phyloP scores from a whole-genome alignment of 2,329 filamentous ascomycete genomes.

The Beauveria brongniartii region DNA sequence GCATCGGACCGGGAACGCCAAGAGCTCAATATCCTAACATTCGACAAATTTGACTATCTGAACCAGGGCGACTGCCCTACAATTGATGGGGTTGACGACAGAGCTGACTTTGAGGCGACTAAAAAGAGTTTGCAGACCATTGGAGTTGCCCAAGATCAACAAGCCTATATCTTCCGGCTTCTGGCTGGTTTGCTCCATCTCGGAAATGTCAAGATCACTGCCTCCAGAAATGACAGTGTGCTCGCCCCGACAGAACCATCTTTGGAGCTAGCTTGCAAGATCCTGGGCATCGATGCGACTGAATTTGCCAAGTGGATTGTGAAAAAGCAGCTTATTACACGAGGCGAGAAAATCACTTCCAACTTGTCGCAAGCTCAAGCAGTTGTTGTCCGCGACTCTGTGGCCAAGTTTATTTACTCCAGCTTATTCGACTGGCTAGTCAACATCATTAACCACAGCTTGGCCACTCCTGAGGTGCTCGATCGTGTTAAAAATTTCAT shows the following conservation, averaged over 20 bases:
- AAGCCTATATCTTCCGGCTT: constrained; percentile 80
- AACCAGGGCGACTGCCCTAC: constrained; percentile 88
- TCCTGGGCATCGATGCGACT: constrained; percentile 77
- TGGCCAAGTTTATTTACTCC: constrained; percentile 98
- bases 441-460: constrained; percentile 86
- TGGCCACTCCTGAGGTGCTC: constrained; percentile 83
- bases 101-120: constrained; percentile 84
- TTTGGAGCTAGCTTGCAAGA: constrained; percentile 69
- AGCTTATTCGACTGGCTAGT: constrained; percentile 98
- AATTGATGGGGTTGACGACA: constrained; percentile 94
- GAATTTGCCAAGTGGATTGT: constrained; percentile 97
- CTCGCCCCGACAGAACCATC: constrained; percentile 74
- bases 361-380: constrained; percentile 92
- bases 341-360: constrained; percentile 95
- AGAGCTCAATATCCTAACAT: constrained; percentile 67
- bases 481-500: constrained; percentile 83
- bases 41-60: constrained; percentile 91
- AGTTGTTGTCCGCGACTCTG: constrained; percentile 88
- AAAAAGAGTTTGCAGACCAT: constrained; percentile 81
- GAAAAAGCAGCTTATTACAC: constrained; percentile 95
- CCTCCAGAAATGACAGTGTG: constrained; percentile 79
- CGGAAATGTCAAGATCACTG: constrained; percentile 92
- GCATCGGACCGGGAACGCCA: constrained; percentile 77
- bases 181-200: constrained; percentile 87
- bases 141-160: constrained; percentile 66